A percentile compares a stretch with the other conserved stretches of the same genome.
These are phyloP conservation scores for Boletus rex-veris DNA, from an alignment of 768 basidiomycete genomes.

Conservation along the genomic window DNA sequence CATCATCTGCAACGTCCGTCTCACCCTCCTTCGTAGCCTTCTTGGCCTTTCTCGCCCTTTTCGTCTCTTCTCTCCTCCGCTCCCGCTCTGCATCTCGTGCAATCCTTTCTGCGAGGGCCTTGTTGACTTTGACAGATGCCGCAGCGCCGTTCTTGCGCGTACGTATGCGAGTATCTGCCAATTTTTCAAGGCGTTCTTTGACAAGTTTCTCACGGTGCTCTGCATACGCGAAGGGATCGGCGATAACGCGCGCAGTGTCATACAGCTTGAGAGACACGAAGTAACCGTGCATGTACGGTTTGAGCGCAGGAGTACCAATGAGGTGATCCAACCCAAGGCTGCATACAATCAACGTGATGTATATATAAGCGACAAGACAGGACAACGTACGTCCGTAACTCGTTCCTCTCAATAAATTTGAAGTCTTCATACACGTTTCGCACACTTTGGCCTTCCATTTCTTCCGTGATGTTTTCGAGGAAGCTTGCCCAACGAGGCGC, in stretches of 20 bases:
- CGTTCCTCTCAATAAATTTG: conserved; percentile 90
- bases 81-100: conserved; percentile 54
- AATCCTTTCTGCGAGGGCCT: conserved; percentile 80
- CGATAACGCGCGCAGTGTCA: conserved; percentile 91
- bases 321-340: conserved; percentile 95
- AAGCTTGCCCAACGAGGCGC: conserved; percentile 97
- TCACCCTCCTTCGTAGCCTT: conserved; percentile 35
- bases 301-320: conserved; percentile 90
- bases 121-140: conserved; percentile 48
- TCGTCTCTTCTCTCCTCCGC: conserved; percentile 53
- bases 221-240: conserved; percentile 93
- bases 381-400: conserved; percentile 72
- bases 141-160: conserved; percentile 53
- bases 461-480: conserved; percentile 97
- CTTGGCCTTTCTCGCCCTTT: conserved; percentile 43
- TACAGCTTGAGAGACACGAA: conserved; percentile 95
- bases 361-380: not conserved
- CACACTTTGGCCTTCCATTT: conserved; percentile 87
- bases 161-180: conserved; percentile 91
- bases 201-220: conserved; percentile 91
- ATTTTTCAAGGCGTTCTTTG: conserved; percentile 85
- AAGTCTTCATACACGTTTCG: conserved; percentile 90
- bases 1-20: conserved; percentile 30
- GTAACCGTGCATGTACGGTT: conserved; percentile 99
- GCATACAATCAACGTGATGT: conserved; percentile 5